Evolutionary conservation across 257 asterid species (phyloP).

Genomic region (Plantago ovata): DNA sequence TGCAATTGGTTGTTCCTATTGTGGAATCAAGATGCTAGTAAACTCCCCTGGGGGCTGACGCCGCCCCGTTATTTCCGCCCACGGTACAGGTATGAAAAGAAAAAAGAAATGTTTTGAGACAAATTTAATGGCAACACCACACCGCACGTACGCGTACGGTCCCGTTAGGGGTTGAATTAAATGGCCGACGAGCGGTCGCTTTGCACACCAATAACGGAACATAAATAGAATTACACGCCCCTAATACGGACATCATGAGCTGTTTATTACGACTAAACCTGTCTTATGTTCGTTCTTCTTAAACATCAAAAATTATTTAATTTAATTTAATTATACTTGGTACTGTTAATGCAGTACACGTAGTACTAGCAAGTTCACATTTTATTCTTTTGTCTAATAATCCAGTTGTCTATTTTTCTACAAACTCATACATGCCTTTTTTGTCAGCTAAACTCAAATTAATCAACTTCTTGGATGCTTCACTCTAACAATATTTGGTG

Average conservation of each 20-base stretch:
- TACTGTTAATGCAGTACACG: not conserved
- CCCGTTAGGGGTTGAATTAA: too few relatives aligned
- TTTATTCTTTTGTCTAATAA: slow-evolving; percentile 3
- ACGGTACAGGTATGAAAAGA: not conserved
- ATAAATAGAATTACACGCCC: slow-evolving; percentile 5
- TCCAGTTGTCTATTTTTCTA: slow-evolving; percentile 8
- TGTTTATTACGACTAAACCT: slow-evolving; percentile 26
- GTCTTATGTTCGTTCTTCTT: slow-evolving; percentile 16
- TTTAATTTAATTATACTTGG: not conserved
- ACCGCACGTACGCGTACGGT: slow-evolving; percentile 2
- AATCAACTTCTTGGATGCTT: slow-evolving; percentile 10
- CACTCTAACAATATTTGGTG: too few relatives aligned
- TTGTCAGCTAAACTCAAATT: not conserved
- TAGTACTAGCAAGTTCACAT: not conserved
- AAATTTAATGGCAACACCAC: not conserved
- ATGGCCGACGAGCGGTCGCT: slow-evolving; percentile 2
- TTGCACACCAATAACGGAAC: slow-evolving; percentile 16
- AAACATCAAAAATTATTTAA: slow-evolving; percentile 5
- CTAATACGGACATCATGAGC: slow-evolving; percentile 31
- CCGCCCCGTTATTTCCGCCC: too few relatives aligned
- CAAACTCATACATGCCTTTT: not conserved
- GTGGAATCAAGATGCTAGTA: too few relatives aligned
- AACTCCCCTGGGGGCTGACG: too few relatives aligned
- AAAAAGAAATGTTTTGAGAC: not conserved
- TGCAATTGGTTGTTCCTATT: too few relatives aligned